Conservation (phyloP, 192 early-diverging fungal genomes). For the Dissophora ornata region DNA sequence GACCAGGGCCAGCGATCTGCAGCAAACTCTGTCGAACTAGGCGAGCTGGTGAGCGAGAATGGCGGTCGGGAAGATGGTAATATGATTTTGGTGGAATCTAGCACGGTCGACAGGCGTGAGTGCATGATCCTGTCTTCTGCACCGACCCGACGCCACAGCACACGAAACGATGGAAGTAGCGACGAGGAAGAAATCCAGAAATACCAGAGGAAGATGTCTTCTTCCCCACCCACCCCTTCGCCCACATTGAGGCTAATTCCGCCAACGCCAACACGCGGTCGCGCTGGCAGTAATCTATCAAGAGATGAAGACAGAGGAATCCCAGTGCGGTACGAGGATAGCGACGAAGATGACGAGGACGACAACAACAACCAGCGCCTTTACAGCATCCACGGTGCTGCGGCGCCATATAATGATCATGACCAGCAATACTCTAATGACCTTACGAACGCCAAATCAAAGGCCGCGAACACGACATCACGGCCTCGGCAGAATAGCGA, state of each 20-base stretch:
- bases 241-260: conserved; percentile 44
- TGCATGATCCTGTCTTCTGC: conserved; percentile 11
- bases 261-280: conserved; percentile 33
- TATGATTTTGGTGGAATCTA: conserved; percentile 27
- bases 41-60: conserved; percentile 12
- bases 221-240: conserved; percentile 40
- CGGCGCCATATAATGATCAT: background rate
- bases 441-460: background rate
- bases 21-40: background rate
- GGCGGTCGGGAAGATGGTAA: conserved; percentile 27
- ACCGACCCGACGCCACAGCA: background rate
- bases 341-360: conserved; percentile 6
- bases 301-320: conserved; percentile 29
- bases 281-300: too few species aligned
- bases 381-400: background rate
- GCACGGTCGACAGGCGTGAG: conserved; percentile 29
- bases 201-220: background rate
- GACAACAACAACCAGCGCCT: background rate
- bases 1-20: background rate
- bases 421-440: conserved; percentile 28
- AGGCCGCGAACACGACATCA: background rate
- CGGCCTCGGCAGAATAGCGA: background rate
- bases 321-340: conserved; percentile 6
- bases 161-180: background rate
- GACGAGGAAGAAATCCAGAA: background rate